Evolutionary conservation across 371 early-diverging fungal genomes (phyloP).

Genomic region (Actinomortierella ambigua): DNA sequence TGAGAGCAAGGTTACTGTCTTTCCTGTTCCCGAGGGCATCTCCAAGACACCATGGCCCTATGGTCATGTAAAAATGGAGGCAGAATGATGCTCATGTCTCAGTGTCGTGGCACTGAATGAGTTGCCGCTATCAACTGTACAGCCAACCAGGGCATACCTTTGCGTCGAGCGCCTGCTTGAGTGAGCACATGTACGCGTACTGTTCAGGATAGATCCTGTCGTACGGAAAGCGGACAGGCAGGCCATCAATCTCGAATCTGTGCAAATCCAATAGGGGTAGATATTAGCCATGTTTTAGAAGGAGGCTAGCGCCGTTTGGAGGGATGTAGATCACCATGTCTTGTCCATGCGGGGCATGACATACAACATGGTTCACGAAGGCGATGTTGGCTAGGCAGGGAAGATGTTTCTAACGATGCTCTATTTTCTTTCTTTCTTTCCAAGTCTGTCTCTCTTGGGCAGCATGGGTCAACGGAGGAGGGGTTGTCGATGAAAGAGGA

Average conservation of each 20-base stretch:
- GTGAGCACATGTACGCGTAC: slow-evolving; percentile 97
- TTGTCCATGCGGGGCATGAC: too few species aligned
- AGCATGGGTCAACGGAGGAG: not conserved
- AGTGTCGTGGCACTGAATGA: slow-evolving; percentile 12
- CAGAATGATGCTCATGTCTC: not conserved
- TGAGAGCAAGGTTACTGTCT: slow-evolving; percentile 97
- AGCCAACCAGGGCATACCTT: slow-evolving; percentile 59
- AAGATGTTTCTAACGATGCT: too few species aligned
- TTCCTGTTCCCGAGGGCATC: slow-evolving; percentile 99
- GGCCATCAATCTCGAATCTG: slow-evolving; percentile 92
- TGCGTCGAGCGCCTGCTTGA: slow-evolving; percentile 92
- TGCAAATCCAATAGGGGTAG: not conserved
- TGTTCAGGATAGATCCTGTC: slow-evolving; percentile 99
- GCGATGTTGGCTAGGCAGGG: too few species aligned
- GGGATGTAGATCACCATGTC: too few species aligned
- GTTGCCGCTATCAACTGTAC: not conserved
- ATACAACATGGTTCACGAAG: too few species aligned
- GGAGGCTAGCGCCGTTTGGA: not conserved
- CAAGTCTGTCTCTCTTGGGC: slow-evolving; percentile 1
- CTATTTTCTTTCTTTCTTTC: not conserved
- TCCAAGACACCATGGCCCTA: slow-evolving; percentile 97
- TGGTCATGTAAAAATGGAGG: not conserved
- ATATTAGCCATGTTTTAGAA: too few species aligned
- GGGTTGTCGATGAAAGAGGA: not conserved
- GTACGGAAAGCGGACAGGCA: slow-evolving; percentile 98